A percentile compares a stretch with the other conserved stretches of the same genome.
Evolutionary conservation across 371 early-diverging fungal genomes (phyloP).

Genomic region (Mucor sp.): DNA sequence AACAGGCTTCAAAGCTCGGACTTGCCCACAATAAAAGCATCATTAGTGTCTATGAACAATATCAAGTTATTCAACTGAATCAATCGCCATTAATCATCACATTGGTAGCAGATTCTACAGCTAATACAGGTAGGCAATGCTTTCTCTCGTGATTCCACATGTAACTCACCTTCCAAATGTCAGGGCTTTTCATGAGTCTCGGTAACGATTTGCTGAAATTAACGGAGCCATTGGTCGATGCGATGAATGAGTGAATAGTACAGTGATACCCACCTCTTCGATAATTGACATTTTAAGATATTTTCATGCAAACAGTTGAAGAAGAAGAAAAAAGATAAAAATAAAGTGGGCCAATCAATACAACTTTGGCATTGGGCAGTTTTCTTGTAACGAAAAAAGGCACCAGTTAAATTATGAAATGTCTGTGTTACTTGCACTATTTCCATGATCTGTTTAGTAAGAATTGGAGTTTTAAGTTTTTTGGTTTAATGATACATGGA

Average conservation of each 20-base stretch:
- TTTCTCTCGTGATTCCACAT: neutral
- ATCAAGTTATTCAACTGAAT: slow-evolving; percentile 66
- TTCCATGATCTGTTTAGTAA: slow-evolving; percentile 9
- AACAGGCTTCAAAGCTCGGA: slow-evolving; percentile 67
- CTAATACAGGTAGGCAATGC: slow-evolving; percentile 57
- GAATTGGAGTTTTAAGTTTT: slow-evolving; percentile 1
- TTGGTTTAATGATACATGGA: neutral
- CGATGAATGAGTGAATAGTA: slow-evolving; percentile 23
- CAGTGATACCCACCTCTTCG: neutral
- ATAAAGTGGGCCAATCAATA: slow-evolving; percentile 18
- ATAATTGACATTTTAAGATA: slow-evolving; percentile 6
- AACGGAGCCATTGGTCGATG: slow-evolving; percentile 33
- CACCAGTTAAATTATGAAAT: slow-evolving; percentile 6
- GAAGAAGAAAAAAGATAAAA: slow-evolving; percentile 10
- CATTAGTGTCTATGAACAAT: slow-evolving; percentile 57
- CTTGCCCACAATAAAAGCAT: slow-evolving; percentile 63
- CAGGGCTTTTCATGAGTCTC: slow-evolving; percentile 39
- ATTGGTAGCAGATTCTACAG: slow-evolving; percentile 52
- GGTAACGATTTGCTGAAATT: slow-evolving; percentile 30
- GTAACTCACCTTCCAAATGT: slow-evolving; percentile 9
- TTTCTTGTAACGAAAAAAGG: neutral
- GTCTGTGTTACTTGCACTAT: slow-evolving; percentile 3
- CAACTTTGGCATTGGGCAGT: slow-evolving; percentile 15
- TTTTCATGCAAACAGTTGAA: slow-evolving; percentile 17
- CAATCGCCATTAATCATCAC: slow-evolving; percentile 61